Evolutionary conservation across 148 eudicot genomes (phyloP).

Genomic region (Limonium bicolor): DNA sequence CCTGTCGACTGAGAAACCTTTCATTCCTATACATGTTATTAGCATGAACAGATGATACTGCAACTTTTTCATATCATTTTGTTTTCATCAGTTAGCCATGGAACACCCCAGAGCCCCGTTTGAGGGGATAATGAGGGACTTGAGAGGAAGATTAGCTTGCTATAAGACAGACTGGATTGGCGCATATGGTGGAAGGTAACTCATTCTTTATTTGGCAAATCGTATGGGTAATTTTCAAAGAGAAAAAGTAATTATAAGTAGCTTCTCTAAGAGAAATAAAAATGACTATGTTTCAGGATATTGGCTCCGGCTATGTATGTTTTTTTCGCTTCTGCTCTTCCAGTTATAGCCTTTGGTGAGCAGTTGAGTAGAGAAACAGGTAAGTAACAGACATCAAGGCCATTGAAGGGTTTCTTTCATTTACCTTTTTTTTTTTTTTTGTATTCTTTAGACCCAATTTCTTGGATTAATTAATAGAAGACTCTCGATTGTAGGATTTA

Average conservation of each 20-base stretch:
- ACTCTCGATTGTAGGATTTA: too few relatives aligned
- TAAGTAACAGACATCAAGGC: background rate
- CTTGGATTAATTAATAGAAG: too few relatives aligned
- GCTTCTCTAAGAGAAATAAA: background rate
- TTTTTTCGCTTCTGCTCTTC: constrained; percentile 71
- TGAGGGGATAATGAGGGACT: constrained; percentile 22
- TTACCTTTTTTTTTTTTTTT: too few relatives aligned
- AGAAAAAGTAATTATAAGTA: background rate
- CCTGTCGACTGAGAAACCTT: too few relatives aligned
- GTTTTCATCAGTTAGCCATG: too few relatives aligned
- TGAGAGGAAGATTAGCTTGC: constrained; percentile 29
- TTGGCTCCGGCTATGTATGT: constrained; percentile 50
- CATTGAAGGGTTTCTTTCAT: too few relatives aligned
- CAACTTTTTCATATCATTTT: too few relatives aligned
- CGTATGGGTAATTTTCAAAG: background rate
- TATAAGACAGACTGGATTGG: constrained; percentile 37
- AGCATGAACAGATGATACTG: too few relatives aligned
- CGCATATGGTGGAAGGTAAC: constrained; percentile 38
- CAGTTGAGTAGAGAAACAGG: constrained; percentile 58
- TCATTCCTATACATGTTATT: too few relatives aligned
- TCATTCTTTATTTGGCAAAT: background rate
- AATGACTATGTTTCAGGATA: constrained; percentile 19
- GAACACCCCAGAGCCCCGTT: constrained; percentile 25
- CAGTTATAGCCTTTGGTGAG: constrained; percentile 66
- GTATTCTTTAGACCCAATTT: too few relatives aligned